phyloP scores from a whole-genome alignment of 2,329 filamentous ascomycete species.

The Aspergillus floridensis region DNA sequence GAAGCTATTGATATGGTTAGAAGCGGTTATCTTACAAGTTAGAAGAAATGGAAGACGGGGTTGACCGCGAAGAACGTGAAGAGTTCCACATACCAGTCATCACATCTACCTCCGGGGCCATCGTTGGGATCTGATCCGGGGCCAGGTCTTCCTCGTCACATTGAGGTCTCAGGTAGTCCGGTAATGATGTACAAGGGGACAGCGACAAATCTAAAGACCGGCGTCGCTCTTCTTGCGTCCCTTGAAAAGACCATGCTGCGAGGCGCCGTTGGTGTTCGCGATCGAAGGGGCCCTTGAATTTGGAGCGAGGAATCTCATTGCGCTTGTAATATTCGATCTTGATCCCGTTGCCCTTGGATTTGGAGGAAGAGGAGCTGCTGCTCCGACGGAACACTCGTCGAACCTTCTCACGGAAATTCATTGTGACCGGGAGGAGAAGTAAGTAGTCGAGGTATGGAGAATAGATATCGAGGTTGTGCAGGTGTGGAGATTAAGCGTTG shows the following conservation, averaged over 20 bases:
- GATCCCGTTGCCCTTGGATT: constrained; percentile 32
- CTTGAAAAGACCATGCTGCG: constrained; percentile 45
- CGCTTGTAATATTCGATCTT: constrained; percentile 50
- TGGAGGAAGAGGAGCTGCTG: constrained; percentile 13
- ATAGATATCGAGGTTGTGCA: constrained; percentile 2
- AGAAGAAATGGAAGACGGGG: neutral
- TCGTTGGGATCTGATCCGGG: constrained; percentile 15
- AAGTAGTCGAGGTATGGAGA: neutral
- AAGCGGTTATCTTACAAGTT: neutral
- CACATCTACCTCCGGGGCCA: constrained; percentile 14
- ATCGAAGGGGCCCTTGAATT: constrained; percentile 50
- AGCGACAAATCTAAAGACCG: constrained; percentile 38
- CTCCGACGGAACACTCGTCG: constrained; percentile 35
- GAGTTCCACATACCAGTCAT: constrained; percentile 19
- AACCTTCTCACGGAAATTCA: constrained; percentile 41
- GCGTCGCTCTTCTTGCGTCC: constrained; percentile 33
- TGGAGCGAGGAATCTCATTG: constrained; percentile 48
- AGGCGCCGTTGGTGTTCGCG: constrained; percentile 44
- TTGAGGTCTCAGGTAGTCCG: constrained; percentile 22
- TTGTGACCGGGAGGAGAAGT: constrained; percentile 18
- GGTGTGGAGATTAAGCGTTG: constrained; percentile 14
- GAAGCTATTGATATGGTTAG: constrained; percentile 20
- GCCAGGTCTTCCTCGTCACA: constrained; percentile 20
- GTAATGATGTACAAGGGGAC: constrained; percentile 37
- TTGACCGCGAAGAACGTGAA: neutral